phyloP scores from a whole-genome alignment of 345 rosid genomes.

The Barbarea vulgaris region DNA sequence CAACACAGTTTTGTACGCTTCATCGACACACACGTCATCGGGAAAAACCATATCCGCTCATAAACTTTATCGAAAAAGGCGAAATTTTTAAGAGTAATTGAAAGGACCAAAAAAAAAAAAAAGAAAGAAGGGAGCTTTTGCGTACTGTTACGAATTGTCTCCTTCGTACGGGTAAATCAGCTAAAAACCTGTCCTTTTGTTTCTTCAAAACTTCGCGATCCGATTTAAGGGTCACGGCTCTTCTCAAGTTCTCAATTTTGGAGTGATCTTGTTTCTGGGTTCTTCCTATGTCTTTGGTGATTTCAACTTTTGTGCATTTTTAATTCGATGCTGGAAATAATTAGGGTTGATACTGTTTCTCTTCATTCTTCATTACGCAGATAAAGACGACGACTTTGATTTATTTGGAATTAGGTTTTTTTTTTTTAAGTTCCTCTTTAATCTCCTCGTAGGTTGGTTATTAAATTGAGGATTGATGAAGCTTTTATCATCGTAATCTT shows the following conservation, averaged over 20 bases:
- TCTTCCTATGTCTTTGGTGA: slow-evolving; percentile 4
- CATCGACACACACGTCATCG: slow-evolving; percentile 34
- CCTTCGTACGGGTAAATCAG: slow-evolving; percentile 34
- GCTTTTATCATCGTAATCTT: not conserved
- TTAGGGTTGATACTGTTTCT: slow-evolving; percentile 10
- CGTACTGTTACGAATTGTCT: slow-evolving; percentile 22
- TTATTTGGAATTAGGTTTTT: slow-evolving; percentile 4
- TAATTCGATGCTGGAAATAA: slow-evolving; percentile 3
- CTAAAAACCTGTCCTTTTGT: slow-evolving; percentile 14
- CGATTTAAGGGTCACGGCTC: not conserved
- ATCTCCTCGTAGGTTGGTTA: not conserved
- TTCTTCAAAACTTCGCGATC: not conserved
- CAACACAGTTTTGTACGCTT: slow-evolving; percentile 41
- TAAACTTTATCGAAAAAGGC: slow-evolving; percentile 4
- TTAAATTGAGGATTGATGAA: not conserved
- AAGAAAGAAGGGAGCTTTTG: not conserved
- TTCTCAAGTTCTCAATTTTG: slow-evolving; percentile 8
- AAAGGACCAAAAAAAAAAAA: too few relatives aligned
- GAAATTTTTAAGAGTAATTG: not conserved
- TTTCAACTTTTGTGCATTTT: slow-evolving; percentile 5
- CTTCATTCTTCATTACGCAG: not conserved
- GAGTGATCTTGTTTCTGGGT: slow-evolving; percentile 27
- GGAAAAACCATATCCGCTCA: slow-evolving; percentile 39
- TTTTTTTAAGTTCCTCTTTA: too few relatives aligned
- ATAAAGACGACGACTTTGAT: not conserved